A percentile compares a stretch with the other conserved stretches of the same genome.
Evolutionary conservation across 768 basidiomycete species (phyloP).

Genomic region (Podaxis pistillaris): DNA sequence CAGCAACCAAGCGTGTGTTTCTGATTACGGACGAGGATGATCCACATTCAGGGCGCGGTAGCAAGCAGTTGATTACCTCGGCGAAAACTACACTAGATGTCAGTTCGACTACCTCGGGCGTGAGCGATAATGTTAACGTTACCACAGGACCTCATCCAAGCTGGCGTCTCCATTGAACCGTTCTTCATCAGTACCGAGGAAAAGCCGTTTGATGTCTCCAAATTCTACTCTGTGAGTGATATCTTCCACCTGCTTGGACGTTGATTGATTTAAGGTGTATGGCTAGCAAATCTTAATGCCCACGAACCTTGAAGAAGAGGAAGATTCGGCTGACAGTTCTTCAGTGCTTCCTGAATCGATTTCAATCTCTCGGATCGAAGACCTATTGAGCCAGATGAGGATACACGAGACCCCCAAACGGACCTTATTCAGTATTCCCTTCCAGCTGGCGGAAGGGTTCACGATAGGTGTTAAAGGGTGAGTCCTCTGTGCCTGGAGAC

Average conservation of each 20-base stretch:
- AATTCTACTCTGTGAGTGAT: slow-evolving; percentile 73
- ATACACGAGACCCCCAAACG: slow-evolving; percentile 84
- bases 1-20: slow-evolving; percentile 90
- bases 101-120: slow-evolving; percentile 21
- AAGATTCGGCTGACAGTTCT: slow-evolving; percentile 40
- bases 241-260: background rate
- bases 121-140: background rate
- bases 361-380: slow-evolving; percentile 75
- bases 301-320: slow-evolving; percentile 50
- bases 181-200: slow-evolving; percentile 81
- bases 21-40: slow-evolving; percentile 89
- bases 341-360: slow-evolving; percentile 63
- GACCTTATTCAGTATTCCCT: slow-evolving; percentile 76
- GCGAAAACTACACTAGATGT: slow-evolving; percentile 73
- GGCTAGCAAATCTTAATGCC: slow-evolving; percentile 61
- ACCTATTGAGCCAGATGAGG: slow-evolving; percentile 76
- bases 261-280: background rate
- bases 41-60: slow-evolving; percentile 59
- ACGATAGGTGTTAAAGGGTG: slow-evolving; percentile 83
- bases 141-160: slow-evolving; percentile 73
- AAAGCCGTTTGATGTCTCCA: slow-evolving; percentile 66
- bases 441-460: slow-evolving; percentile 73
- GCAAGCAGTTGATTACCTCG: slow-evolving; percentile 60
- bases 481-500: slow-evolving; percentile 19
- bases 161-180: slow-evolving; percentile 78